A percentile compares a stretch with the other conserved stretches of the same genome.
phyloP scores from a whole-genome alignment of 768 basidiomycete genomes.

The Xerocomellus chrysenteron region DNA sequence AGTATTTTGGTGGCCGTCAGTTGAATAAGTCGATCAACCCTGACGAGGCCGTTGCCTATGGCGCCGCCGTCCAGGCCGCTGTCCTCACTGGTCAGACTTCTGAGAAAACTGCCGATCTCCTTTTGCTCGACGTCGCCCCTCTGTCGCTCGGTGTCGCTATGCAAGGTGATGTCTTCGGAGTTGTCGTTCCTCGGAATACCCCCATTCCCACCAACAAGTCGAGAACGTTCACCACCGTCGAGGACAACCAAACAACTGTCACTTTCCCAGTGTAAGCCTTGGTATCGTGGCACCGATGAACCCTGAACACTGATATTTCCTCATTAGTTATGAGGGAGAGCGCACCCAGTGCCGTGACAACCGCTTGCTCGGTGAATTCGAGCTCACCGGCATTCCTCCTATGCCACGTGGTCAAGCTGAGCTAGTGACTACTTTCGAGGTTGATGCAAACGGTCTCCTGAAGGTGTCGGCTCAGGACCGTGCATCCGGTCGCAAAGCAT shows the following conservation, averaged over 20 bases:
- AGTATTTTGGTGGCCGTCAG: constrained; percentile 97
- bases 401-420: constrained; percentile 99
- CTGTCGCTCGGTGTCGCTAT: constrained; percentile 99
- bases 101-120: constrained; percentile 97
- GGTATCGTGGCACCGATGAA: background rate
- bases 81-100: constrained; percentile 98
- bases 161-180: constrained; percentile 99
- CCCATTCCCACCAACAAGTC: constrained; percentile 99
- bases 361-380: constrained; percentile 98
- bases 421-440: constrained; percentile 98
- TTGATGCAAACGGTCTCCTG: constrained; percentile 98
- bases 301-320: constrained; percentile 7
- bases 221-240: constrained; percentile 97
- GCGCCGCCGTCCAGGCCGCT: constrained; percentile 99
- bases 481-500: constrained; percentile 98
- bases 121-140: constrained; percentile 97
- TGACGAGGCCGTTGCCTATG: constrained; percentile 99
- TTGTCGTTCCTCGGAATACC: constrained; percentile 99
- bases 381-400: constrained; percentile 97
- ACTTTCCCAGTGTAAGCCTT: constrained; percentile 92
- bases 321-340: constrained; percentile 89
- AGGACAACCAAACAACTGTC: constrained; percentile 99
- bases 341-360: constrained; percentile 99
- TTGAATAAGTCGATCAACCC: constrained; percentile 99
- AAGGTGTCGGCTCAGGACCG: constrained; percentile 99